A percentile compares a stretch with the other conserved stretches of the same genome.
phyloP scores from a whole-genome alignment of 371 early-diverging fungal species.

The Cokeromyces recurvatus region DNA sequence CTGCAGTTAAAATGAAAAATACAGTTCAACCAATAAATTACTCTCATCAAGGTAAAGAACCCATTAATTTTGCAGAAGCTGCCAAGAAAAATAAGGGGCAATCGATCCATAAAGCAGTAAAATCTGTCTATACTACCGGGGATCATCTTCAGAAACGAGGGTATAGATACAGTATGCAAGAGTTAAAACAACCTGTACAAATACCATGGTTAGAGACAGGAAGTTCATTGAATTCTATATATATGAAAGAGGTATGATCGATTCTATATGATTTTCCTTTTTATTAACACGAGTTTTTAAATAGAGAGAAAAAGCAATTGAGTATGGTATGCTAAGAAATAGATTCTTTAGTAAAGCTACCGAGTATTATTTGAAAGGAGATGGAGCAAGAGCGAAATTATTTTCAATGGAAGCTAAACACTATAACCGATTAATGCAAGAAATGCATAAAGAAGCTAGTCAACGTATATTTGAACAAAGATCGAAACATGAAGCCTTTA shows the following conservation, averaged over 20 bases:
- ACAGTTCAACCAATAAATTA: too few species aligned
- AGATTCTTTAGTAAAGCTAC: constrained; percentile 55
- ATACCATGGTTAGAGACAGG: constrained; percentile 61
- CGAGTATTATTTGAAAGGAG: constrained; percentile 50
- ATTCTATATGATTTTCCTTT: not conserved
- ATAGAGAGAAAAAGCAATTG: constrained; percentile 48
- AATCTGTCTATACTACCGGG: not conserved
- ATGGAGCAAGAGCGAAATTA: constrained; percentile 49
- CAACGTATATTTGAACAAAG: constrained; percentile 50
- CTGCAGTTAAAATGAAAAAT: constrained; percentile 23
- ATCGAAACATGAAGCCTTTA: constrained; percentile 48
- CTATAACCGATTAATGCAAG: constrained; percentile 54
- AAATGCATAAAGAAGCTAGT: constrained; percentile 55
- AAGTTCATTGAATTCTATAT: constrained; percentile 34
- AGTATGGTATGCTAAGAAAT: constrained; percentile 53
- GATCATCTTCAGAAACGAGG: not conserved
- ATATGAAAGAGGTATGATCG: constrained; percentile 38
- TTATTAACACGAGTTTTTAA: not conserved
- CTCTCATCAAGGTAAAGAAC: not conserved
- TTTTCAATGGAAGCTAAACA: constrained; percentile 54
- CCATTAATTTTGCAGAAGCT: constrained; percentile 31
- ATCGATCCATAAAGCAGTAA: not conserved
- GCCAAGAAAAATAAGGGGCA: constrained; percentile 30
- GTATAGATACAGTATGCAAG: constrained; percentile 11
- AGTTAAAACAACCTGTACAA: constrained; percentile 32